Conservation (phyloP, 345 rosid genomes). For the sweet orange (Citrus sinensis) region DNA sequence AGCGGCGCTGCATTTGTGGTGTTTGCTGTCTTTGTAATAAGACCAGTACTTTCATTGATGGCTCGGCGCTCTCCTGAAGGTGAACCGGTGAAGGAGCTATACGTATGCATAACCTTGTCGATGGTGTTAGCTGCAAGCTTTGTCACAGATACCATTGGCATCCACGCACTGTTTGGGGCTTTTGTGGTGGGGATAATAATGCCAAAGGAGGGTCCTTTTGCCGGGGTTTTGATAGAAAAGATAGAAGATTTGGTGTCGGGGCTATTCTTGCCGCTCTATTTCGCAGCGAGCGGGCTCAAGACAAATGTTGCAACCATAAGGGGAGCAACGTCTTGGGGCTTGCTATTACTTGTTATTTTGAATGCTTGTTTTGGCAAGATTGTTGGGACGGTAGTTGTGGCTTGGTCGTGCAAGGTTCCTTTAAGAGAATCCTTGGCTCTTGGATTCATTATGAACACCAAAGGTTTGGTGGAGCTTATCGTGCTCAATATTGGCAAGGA, state of each 20-base stretch:
- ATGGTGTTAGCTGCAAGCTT: slow-evolving; percentile 34
- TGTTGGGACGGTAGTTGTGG: slow-evolving; percentile 24
- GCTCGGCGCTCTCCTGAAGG: slow-evolving; percentile 39
- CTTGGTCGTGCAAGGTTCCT: slow-evolving; percentile 25
- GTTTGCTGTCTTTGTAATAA: slow-evolving; percentile 14
- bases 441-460: slow-evolving; percentile 50
- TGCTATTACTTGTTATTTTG: slow-evolving; percentile 36
- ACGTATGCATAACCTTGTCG: slow-evolving; percentile 35
- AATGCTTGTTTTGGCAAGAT: slow-evolving; percentile 46
- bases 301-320: slow-evolving; percentile 40
- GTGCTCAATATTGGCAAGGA: slow-evolving; percentile 51
- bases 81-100: slow-evolving; percentile 44
- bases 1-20: slow-evolving; percentile 31
- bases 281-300: slow-evolving; percentile 41
- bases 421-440: slow-evolving; percentile 30
- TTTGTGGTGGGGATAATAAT: slow-evolving; percentile 39
- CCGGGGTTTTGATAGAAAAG: slow-evolving; percentile 38
- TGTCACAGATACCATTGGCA: slow-evolving; percentile 40
- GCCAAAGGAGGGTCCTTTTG: slow-evolving; percentile 46
- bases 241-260: slow-evolving; percentile 45
- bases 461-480: slow-evolving; percentile 48
- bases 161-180: slow-evolving; percentile 48
- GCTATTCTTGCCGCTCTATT: slow-evolving; percentile 41
- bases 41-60: slow-evolving; percentile 25
- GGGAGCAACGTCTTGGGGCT: slow-evolving; percentile 41